Percentiles rank a stretch among this genome's conserved stretches.
These are phyloP conservation scores for Wallacemonas sp. DNA, from an alignment of 208 protist species.

Conservation along the genomic window DNA sequence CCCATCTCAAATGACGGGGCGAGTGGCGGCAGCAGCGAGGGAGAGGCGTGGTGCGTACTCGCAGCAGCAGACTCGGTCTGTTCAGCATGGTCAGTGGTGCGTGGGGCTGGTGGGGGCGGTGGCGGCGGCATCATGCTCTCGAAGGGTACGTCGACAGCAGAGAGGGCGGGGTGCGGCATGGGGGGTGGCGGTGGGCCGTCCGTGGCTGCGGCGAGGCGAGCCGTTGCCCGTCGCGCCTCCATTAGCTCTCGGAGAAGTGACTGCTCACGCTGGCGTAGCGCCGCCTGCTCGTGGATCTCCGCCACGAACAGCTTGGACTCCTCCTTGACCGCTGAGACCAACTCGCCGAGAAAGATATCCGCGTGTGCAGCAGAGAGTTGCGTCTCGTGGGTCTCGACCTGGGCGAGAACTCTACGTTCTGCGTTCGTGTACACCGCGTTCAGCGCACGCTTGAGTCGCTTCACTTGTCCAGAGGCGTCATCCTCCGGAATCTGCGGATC, in stretches of 20 bases:
- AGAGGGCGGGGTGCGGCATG: background rate
- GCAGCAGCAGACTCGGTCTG: too few relatives aligned
- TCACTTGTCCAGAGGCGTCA: constrained; percentile 34
- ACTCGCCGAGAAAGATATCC: background rate
- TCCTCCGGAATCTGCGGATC: constrained; percentile 27
- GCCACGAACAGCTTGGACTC: constrained; percentile 39
- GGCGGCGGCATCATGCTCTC: background rate
- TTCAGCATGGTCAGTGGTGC: too few relatives aligned
- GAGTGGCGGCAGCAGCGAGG: too few relatives aligned
- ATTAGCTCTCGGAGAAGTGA: constrained; percentile 13
- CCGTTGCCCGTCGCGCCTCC: constrained; percentile 3
- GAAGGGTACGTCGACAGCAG: background rate
- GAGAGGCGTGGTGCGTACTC: too few relatives aligned
- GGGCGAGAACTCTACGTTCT: constrained; percentile 33
- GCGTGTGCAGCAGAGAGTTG: too few relatives aligned
- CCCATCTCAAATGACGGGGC: too few relatives aligned
- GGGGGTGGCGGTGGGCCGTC: background rate
- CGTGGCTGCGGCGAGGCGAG: constrained; percentile 10
- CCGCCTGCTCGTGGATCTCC: constrained; percentile 41
- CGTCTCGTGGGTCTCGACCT: constrained; percentile 12
- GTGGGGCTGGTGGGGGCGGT: background rate
- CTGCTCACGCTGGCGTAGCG: constrained; percentile 16
- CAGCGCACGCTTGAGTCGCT: constrained; percentile 47
- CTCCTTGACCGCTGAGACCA: constrained; percentile 31
- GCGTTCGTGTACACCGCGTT: constrained; percentile 52